Base-by-base conservation (phyloP, 192 early-diverging fungal genomes). In the Coemansia sp. region DNA sequence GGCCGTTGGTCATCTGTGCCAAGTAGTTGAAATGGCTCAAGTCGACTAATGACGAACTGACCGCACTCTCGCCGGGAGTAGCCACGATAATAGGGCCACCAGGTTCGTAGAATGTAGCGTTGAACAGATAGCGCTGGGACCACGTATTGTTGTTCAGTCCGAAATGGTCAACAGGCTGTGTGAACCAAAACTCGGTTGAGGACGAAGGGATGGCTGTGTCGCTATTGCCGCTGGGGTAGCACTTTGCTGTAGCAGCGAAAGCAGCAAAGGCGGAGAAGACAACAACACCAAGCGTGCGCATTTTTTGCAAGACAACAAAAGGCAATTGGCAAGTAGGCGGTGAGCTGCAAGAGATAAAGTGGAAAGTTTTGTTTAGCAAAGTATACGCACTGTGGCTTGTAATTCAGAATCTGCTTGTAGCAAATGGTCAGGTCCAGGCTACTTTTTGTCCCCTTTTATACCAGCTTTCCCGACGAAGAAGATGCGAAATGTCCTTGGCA, bases 1-100 rank as follows among this genome's bases (percentile, higher is more conserved):
- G 59, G 21, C 85, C 89, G 53, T 85, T 75, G 1, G 85, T 85
- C 12, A 74, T 66, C 59, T 86, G 71, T 0, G 86, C 86, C 50
- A 89, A 54, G 42, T 81, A 70, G 48, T 52, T 61, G 19, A 81
- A 65, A 58, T 72, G 70, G 2, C 63, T 62, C 4, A 63, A 16
- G 47, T 74, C 69, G 0, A 64, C 70, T 18, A 59, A 69, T 40
- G 56, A 65, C 16, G 50, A 52, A 18, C 47, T 63, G 15, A 74
- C 44, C 11, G 71, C 21, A 16, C 5, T 21, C 62, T 79, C 77
- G 0, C 77, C 77, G 15, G 77, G 77, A 15, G 67, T 72, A 23
- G 69, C 65, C 52, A 79, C 45, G 61, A 60, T 64, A 3, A 79
- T 73, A 6, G 77, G 77, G 2, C 77, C 77, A 3, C 77, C 77